phyloP scores from a whole-genome alignment of 1,139 yeast genomes.

The Geotrichum reessii region DNA sequence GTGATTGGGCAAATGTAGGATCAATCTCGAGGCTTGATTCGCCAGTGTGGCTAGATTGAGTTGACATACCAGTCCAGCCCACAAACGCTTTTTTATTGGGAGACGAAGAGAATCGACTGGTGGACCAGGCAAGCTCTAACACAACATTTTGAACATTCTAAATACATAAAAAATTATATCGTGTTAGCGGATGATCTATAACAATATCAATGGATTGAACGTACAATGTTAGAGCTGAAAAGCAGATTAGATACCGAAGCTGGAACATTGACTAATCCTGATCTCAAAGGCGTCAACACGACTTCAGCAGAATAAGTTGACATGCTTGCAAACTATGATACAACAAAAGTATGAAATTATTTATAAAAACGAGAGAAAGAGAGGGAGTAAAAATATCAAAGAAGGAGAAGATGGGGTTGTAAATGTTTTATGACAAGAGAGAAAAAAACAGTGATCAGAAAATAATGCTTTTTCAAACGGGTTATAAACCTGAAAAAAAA shows the following conservation, averaged over 20 bases:
- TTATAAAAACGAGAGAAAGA: neutral
- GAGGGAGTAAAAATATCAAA: neutral
- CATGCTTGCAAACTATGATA: conserved; percentile 12
- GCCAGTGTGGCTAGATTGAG: conserved; percentile 37
- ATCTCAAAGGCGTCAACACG: conserved; percentile 39
- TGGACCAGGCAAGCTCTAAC: conserved; percentile 43
- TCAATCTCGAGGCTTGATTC: conserved; percentile 45
- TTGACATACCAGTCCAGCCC: conserved; percentile 60
- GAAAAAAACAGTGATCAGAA: neutral
- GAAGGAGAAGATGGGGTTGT: neutral
- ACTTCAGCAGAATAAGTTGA: conserved; percentile 32
- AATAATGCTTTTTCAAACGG: too few relatives aligned
- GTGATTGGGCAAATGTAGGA: conserved; percentile 45
- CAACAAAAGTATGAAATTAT: too few relatives aligned
- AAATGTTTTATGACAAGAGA: neutral
- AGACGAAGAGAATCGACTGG: conserved; percentile 29
- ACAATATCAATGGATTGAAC: conserved; percentile 19
- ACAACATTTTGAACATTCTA: conserved; percentile 52
- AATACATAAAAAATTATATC: neutral
- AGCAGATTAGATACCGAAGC: conserved; percentile 45
- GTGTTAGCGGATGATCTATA: neutral
- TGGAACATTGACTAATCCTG: conserved; percentile 59
- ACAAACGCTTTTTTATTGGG: conserved; percentile 40
- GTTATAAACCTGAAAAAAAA: too few relatives aligned
- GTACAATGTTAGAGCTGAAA: conserved; percentile 48